Evolutionary conservation across 116 monocot species (phyloP), one percentile per base, ranked within the genome.

Genomic region (Thalassia testudinum): DNA sequence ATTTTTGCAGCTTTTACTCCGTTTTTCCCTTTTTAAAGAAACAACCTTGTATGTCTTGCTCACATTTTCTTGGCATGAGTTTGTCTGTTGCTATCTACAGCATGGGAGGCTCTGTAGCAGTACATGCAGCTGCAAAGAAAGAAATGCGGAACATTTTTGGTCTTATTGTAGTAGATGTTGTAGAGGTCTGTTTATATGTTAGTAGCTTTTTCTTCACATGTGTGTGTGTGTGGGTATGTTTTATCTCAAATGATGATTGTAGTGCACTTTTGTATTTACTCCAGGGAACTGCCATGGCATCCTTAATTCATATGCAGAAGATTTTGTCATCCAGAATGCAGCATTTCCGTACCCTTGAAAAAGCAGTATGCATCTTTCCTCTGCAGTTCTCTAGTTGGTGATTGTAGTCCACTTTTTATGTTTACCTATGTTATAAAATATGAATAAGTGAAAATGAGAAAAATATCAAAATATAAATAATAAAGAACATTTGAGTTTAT

Each of bases 71-170:
- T 34, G 30, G 10, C 30, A 34, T 34, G 30, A n/a, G n/a, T n/a
- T 34, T 34, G 30, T 5, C 10, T 34, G 30, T 34, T 10, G 30
- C 18, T 24, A 47, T 65, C 54, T 68, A 63, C 74, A 97, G 97
- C 59, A 97, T 97, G 97, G 97, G 97, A 40, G 97, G 97, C 62
- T 89, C 97, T 19, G 90, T 89, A 47, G 97, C 90, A 57, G 75
- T 89, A 23, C 90, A 97, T 82, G 97, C 82, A 14, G 85, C 77
- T 58, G 76, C 86, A 64, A 82, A 60, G 62, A 89, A 72, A 66
- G 62, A 45, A 3, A 65, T 89, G 17, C 24, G 56, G 27, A 82
- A 56, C 63, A 37, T 97, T 27, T 50, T 47, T 62, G 97, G 82
- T 30, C 78, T 97, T 34, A 63, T 97, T 38, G 85, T 97, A 62